A percentile compares a stretch with the other conserved stretches of the same genome.
These are phyloP conservation scores for Pseudoturritis turrita DNA, from an alignment of 345 rosid species.

Conservation along the genomic window DNA sequence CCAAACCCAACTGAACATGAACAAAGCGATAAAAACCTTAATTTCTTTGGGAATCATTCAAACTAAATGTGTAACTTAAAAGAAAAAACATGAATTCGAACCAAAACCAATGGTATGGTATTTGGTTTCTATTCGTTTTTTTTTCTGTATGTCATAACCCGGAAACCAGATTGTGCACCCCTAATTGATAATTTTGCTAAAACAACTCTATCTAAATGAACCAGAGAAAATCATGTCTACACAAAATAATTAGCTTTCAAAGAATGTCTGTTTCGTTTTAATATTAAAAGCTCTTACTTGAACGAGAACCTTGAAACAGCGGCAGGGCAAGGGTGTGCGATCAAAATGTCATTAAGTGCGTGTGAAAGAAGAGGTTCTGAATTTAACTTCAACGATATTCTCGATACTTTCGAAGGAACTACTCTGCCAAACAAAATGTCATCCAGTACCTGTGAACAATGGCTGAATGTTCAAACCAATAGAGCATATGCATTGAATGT, in stretches of 20 bases:
- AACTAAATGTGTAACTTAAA: not conserved
- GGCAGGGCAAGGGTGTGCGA: slow-evolving; percentile 84
- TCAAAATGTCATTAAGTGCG: slow-evolving; percentile 76
- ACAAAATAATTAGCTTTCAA: not conserved
- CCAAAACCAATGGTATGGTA: not conserved
- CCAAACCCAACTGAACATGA: not conserved
- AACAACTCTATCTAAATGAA: not conserved
- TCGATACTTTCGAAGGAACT: slow-evolving; percentile 51
- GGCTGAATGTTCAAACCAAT: not conserved
- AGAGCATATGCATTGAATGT: not conserved
- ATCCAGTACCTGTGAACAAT: slow-evolving; percentile 56
- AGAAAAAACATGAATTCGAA: not conserved
- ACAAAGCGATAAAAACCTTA: not conserved
- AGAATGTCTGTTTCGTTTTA: not conserved
- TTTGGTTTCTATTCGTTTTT: too few relatives aligned
- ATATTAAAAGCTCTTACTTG: slow-evolving; percentile 42
- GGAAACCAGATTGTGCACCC: not conserved
- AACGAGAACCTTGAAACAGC: slow-evolving; percentile 76
- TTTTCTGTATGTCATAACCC: not conserved
- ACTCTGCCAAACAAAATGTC: slow-evolving; percentile 51
- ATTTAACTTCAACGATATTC: slow-evolving; percentile 58
- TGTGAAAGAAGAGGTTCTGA: slow-evolving; percentile 49
- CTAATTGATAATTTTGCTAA: not conserved
- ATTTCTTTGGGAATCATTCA: not conserved
- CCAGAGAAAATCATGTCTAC: not conserved